Conservation (phyloP, 805 yeast genomes). For the Ascoidea asiatica region DNA sequence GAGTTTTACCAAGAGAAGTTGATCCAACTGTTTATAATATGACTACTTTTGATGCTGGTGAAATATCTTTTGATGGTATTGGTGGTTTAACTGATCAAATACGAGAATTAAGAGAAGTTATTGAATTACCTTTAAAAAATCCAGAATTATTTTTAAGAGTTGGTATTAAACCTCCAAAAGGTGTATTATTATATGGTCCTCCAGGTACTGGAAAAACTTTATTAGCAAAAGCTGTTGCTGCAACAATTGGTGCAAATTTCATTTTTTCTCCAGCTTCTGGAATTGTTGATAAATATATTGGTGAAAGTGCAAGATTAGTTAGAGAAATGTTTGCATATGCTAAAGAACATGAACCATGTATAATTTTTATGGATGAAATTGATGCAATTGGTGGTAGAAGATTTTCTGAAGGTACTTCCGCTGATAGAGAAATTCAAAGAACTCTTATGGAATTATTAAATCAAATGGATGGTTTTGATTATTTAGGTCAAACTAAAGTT, state of each 20-base stretch:
- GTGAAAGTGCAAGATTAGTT: constrained; percentile 91
- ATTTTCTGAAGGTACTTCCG: constrained; percentile 95
- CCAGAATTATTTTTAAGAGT: constrained; percentile 91
- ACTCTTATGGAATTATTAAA: constrained; percentile 92
- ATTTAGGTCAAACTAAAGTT: constrained; percentile 90
- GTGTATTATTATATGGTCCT: constrained; percentile 90
- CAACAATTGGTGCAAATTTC: constrained; percentile 95
- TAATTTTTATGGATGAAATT: constrained; percentile 95
- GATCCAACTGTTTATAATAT: constrained; percentile 96
- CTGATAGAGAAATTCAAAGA: constrained; percentile 97
- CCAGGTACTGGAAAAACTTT: constrained; percentile 97
- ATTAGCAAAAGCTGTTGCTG: constrained; percentile 95
- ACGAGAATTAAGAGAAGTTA: constrained; percentile 91
- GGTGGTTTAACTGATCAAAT: constrained; percentile 96
- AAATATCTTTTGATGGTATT: constrained; percentile 82
- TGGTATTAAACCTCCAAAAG: constrained; percentile 98
- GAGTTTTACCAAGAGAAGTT: constrained; percentile 93
- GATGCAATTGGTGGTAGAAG: constrained; percentile 99
- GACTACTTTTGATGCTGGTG: constrained; percentile 98
- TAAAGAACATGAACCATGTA: constrained; percentile 95
- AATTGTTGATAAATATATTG: constrained; percentile 94
- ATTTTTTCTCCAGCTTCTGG: constrained; percentile 98
- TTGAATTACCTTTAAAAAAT: constrained; percentile 89
- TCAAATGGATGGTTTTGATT: constrained; percentile 98
- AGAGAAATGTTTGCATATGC: constrained; percentile 98